Conservation (phyloP, 192 early-diverging fungal species). For the Phlyctochytrium planicorne region DNA sequence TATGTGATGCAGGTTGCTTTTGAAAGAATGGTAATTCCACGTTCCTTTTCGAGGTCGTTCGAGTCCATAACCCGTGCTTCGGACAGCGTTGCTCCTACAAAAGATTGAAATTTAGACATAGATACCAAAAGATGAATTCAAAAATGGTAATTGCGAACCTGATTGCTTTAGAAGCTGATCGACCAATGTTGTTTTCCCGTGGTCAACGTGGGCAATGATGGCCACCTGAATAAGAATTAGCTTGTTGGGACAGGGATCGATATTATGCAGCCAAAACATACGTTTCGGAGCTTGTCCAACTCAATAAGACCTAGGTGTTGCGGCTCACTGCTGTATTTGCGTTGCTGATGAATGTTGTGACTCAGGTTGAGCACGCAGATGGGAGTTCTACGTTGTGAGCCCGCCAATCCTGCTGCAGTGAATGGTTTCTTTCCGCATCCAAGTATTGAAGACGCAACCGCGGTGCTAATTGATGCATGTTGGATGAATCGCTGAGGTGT, state of each 20-base stretch:
- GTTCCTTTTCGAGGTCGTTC: slow-evolving; percentile 77
- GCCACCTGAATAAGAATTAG: slow-evolving; percentile 32
- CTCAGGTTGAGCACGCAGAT: no score
- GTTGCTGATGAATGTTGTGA: no score
- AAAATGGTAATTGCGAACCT: slow-evolving; percentile 34
- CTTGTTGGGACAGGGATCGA: not conserved
- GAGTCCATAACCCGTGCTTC: slow-evolving; percentile 80
- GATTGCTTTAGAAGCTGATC: slow-evolving; percentile 62
- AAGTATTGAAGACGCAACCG: no score
- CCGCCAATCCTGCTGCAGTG: no score
- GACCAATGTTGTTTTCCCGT: slow-evolving; percentile 77
- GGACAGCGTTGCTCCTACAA: slow-evolving; percentile 43
- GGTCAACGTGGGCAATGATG: slow-evolving; percentile 88
- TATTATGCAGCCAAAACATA: slow-evolving; percentile 1
- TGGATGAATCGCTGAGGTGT: no score
- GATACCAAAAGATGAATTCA: not conserved
- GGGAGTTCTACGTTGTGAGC: no score
- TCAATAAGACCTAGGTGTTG: slow-evolving; percentile 24
- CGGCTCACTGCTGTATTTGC: no score
- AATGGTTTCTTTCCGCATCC: no score
- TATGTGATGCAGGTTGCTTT: slow-evolving; percentile 78
- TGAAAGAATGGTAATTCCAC: slow-evolving; percentile 86
- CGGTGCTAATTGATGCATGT: no score
- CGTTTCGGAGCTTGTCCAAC: slow-evolving; percentile 36
- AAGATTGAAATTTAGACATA: no score